phyloP scores from a whole-genome alignment of 1,284 basidiomycete genomes.

The Rhodotorula sp. region DNA sequence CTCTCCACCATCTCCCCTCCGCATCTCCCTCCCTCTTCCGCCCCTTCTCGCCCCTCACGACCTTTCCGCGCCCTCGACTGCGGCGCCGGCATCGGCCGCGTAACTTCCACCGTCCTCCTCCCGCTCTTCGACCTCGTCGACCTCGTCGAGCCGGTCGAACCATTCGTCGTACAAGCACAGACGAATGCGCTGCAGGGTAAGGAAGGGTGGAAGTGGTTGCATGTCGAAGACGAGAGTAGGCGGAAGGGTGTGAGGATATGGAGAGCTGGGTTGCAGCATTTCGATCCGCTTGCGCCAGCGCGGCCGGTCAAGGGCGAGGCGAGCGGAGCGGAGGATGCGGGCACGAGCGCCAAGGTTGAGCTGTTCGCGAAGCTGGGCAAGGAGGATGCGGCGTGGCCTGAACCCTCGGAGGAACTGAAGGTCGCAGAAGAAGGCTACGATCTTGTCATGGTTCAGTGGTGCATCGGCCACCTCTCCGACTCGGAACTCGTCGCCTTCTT shows the following conservation, averaged over 20 bases:
- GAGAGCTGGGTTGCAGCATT: conserved; percentile 69
- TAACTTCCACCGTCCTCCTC: conserved; percentile 78
- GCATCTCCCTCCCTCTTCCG: conserved; percentile 47
- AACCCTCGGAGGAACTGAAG: conserved; percentile 44
- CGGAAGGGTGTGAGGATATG: conserved; percentile 77
- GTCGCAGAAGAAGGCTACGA: conserved; percentile 58
- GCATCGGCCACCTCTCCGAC: conserved; percentile 71
- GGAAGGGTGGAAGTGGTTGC: conserved; percentile 62
- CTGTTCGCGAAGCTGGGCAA: conserved; percentile 40
- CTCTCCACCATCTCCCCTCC: conserved; percentile 72
- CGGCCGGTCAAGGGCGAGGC: conserved; percentile 33
- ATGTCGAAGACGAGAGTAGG: conserved; percentile 35
- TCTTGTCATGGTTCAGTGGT: conserved; percentile 93
- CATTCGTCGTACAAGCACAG: conserved; percentile 69
- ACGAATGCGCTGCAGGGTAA: conserved; percentile 52
- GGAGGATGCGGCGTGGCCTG: conserved; percentile 49
- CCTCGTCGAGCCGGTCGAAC: conserved; percentile 76
- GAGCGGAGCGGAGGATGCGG: no score
- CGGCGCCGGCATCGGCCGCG: conserved; percentile 81
- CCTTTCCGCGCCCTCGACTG: conserved; percentile 72
- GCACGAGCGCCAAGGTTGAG: conserved; percentile 6
- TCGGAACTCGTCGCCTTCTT: conserved; percentile 74
- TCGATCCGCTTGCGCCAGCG: conserved; percentile 68
- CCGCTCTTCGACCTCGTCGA: conserved; percentile 80
- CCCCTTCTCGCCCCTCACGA: conserved; percentile 9